Evolutionary conservation across 306 rosid genomes (phyloP), one percentile per base, ranked within the genome.

Genomic region (Cicer judaicum): DNA sequence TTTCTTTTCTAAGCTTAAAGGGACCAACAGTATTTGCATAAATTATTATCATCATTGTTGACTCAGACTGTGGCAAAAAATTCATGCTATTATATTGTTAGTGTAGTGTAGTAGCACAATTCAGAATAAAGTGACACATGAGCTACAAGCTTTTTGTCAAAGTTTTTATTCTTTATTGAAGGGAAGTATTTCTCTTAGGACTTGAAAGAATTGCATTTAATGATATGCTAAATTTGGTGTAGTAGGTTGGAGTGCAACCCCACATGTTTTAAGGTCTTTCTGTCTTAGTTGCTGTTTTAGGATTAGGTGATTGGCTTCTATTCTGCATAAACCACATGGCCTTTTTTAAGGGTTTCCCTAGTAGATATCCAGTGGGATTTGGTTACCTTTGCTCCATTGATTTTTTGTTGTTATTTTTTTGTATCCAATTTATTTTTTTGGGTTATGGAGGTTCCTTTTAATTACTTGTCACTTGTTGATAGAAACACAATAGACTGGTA

Each of bases 111-210:
- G 15, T 14, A 34, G 43, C 43, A 19, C 55, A 13, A 39, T 52
- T 78, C 29, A 18, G 46, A 65, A 36, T 70, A 39, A 62, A 38
- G 29, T 15, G 46, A 59, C 3, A 13, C 56, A 11, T 10, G 49
- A 50, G 53, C 56, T 39, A 19, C 19, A 38, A 55, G 55, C 38
- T 72, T 10, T 8, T 75, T 18, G 29, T 66, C 41, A 36, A 16
- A 29, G 19, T 55, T 36, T 54, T 67, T 42, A 62, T 67, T 60
- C 74, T 72, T 48, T 72, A 36, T 70, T 78, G 73, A 67, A 54
- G 24, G 46, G 41, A 61, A 64, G 73, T 44, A 11, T 14, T 82
- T 66, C 77, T 54, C 19, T 73, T 55, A 73, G 68, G 68, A 57
- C 50, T 16, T 43, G 79, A 59, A 49, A 21, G 63, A 64, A 57